Evolutionary conservation across 768 basidiomycete species (phyloP).

Genomic region (Rhodotorula graminis): DNA sequence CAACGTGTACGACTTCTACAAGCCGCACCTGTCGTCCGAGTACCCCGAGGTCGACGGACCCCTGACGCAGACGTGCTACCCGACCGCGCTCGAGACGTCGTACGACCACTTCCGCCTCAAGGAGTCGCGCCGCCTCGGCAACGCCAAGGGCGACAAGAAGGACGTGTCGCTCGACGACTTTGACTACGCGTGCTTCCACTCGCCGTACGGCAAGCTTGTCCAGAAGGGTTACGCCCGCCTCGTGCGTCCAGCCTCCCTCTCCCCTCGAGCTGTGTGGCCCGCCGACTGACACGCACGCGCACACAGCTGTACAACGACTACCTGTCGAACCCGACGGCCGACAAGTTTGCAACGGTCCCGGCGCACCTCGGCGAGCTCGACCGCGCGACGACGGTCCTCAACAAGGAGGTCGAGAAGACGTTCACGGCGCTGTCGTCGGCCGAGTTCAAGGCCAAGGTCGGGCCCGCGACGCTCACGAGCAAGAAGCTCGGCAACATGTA

Average conservation of each 20-base stretch:
- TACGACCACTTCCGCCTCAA: constrained; percentile 82
- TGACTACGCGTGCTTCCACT: constrained; percentile 94
- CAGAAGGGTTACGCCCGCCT: constrained; percentile 94
- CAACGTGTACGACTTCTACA: constrained; percentile 99
- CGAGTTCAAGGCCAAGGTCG: constrained; percentile 68
- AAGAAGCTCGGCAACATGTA: constrained; percentile 96
- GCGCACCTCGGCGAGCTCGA: constrained; percentile 59
- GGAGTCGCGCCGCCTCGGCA: constrained; percentile 55
- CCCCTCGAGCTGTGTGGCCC: not conserved
- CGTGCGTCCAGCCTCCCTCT: constrained; percentile 42
- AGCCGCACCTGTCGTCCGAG: constrained; percentile 88
- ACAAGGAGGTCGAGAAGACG: constrained; percentile 92
- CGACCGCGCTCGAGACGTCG: constrained; percentile 83
- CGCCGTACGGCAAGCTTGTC: constrained; percentile 97
- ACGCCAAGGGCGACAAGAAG: constrained; percentile 29
- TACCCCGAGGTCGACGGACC: constrained; percentile 98
- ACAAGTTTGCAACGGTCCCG: constrained; percentile 63
- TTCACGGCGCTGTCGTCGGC: constrained; percentile 76
- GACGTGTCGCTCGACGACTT: constrained; percentile 71
- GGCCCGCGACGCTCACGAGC: constrained; percentile 78
- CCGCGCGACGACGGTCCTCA: constrained; percentile 71
- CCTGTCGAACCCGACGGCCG: constrained; percentile 64
- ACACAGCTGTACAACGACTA: constrained; percentile 77
- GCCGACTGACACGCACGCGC: not conserved
- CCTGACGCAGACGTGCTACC: constrained; percentile 89